phyloP scores from a whole-genome alignment of 768 basidiomycete genomes.

The Suillus subluteus region DNA sequence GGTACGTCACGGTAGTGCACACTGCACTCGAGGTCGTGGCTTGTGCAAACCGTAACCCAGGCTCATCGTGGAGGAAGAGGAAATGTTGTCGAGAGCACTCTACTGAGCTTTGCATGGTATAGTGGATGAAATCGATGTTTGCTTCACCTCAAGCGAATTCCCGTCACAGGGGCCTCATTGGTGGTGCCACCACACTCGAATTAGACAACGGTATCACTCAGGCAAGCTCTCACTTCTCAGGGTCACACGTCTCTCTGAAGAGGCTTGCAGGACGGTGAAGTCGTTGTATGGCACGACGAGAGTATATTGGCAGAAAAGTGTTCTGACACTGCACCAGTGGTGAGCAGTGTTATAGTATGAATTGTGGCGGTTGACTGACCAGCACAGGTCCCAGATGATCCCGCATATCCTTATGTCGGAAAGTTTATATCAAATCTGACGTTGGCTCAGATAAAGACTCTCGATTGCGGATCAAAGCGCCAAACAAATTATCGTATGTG shows the following conservation, averaged over 20 bases:
- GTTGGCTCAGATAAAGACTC: constrained; percentile 74
- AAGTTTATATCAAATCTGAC: constrained; percentile 79
- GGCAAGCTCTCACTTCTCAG: constrained; percentile 37
- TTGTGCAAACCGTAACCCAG: constrained; percentile 37
- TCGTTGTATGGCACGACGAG: constrained; percentile 84
- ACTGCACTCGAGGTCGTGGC: neutral
- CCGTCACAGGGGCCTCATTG: constrained; percentile 64
- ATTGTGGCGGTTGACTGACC: constrained; percentile 7
- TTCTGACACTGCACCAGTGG: constrained; percentile 65
- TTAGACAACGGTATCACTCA: constrained; percentile 79
- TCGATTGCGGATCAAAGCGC: constrained; percentile 79
- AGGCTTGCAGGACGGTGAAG: constrained; percentile 62
- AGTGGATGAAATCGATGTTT: constrained; percentile 17
- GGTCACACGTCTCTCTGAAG: constrained; percentile 12
- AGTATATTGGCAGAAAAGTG: constrained; percentile 66
- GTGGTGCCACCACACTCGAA: constrained; percentile 78
- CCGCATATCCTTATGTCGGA: constrained; percentile 74
- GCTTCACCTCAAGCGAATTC: constrained; percentile 12
- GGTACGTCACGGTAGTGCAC: constrained; percentile 31
- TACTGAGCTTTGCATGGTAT: constrained; percentile 80
- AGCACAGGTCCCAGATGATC: constrained; percentile 55
- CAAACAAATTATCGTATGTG: constrained; percentile 59
- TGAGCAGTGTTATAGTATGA: constrained; percentile 34
- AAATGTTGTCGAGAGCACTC: constrained; percentile 70
- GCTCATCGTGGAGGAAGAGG: constrained; percentile 81